These are phyloP conservation scores for Flueggea neowawraea DNA, from an alignment of 441 rosid species.

Conservation along the genomic window DNA sequence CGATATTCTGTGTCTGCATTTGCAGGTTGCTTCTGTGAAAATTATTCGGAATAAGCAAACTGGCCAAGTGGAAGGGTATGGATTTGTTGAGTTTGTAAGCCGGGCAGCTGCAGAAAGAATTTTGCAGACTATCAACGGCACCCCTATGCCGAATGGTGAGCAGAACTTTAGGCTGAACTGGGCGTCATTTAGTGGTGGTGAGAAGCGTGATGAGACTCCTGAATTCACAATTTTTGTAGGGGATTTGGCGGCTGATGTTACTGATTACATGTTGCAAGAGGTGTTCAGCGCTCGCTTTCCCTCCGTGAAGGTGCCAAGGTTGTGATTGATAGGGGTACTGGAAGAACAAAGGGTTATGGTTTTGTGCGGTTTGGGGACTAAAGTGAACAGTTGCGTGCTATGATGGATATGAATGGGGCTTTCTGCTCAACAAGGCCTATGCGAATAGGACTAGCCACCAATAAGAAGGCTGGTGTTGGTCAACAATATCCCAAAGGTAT, in stretches of 20 bases:
- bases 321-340: conserved; percentile 70
- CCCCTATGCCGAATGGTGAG: conserved; percentile 63
- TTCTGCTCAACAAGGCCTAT: conserved; percentile 70
- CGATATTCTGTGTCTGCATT: neutral
- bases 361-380: conserved; percentile 73
- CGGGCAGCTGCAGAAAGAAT: conserved; percentile 56
- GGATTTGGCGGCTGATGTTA: conserved; percentile 80
- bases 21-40: conserved; percentile 51
- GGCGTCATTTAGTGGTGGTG: conserved; percentile 70
- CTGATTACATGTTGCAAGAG: conserved; percentile 70
- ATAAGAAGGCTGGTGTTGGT: conserved; percentile 39
- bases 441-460: conserved; percentile 68
- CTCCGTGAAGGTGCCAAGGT: conserved; percentile 69
- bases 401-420: conserved; percentile 73
- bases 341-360: conserved; percentile 73
- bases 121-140: conserved; percentile 59
- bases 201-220: conserved; percentile 65
- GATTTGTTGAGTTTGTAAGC: conserved; percentile 53
- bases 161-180: conserved; percentile 71
- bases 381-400: conserved; percentile 59
- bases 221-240: conserved; percentile 76
- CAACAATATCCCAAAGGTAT: conserved; percentile 61
- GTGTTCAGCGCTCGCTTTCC: conserved; percentile 50
- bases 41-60: conserved; percentile 74
- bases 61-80: conserved; percentile 60